Conservation (phyloP, 2,329 filamentous ascomycete genomes). For the Fusarium falciforme region DNA sequence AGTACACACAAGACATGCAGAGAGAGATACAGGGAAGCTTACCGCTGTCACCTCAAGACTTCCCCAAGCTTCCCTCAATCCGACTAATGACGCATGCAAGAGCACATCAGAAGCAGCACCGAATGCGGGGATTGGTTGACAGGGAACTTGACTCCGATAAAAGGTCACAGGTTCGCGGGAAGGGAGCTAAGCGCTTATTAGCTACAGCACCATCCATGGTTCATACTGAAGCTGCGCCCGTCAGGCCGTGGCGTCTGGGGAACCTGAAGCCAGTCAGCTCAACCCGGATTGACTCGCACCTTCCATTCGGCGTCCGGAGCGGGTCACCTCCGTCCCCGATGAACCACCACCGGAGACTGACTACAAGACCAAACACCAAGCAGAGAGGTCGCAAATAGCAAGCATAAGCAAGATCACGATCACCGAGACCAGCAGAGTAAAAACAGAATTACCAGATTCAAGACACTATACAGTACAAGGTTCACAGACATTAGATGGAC, state of each 20-base stretch:
- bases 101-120: constrained; percentile 8
- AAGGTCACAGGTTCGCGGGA: constrained; percentile 22
- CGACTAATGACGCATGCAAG: constrained; percentile 24
- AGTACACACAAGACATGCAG: background rate
- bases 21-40: background rate
- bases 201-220: background rate
- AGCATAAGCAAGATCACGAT: background rate
- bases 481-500: constrained; percentile 43
- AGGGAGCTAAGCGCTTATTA: constrained; percentile 2
- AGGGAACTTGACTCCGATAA: constrained; percentile 1
- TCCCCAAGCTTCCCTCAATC: constrained; percentile 13
- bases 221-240: background rate
- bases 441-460: constrained; percentile 20
- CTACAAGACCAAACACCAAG: background rate
- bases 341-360: background rate
- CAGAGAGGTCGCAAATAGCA: background rate
- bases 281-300: background rate
- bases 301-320: background rate
- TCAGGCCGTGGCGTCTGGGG: constrained; percentile 19
- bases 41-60: background rate
- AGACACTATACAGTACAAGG: constrained; percentile 39
- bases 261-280: background rate
- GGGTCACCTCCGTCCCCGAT: constrained; percentile 5
- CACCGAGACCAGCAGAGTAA: background rate
- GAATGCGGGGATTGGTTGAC: constrained; percentile 9